Conservation (phyloP, 192 early-diverging fungal species). For the Coemansia sp. region DNA sequence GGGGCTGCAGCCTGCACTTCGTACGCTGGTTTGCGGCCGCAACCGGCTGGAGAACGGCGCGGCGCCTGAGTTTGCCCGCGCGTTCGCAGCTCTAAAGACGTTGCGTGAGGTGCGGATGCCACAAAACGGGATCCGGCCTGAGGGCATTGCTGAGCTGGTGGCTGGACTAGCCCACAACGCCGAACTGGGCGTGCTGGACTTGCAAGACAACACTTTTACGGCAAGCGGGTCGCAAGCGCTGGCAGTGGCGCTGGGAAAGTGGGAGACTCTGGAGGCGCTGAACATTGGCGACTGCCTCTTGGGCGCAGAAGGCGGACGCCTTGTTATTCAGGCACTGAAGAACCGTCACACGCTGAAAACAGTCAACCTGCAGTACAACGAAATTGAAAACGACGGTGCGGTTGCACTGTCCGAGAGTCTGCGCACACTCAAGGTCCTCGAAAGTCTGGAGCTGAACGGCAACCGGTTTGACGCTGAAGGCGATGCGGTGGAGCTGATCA, state of each 20-base stretch:
- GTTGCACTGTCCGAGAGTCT: conserved; percentile 66
- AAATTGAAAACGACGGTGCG: conserved; percentile 79
- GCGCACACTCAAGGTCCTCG: conserved; percentile 63
- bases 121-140: conserved; percentile 96
- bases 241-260: conserved; percentile 70
- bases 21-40: conserved; percentile 83
- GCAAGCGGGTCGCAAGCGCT: conserved; percentile 74
- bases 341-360: conserved; percentile 57
- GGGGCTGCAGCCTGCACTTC: conserved; percentile 65
- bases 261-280: conserved; percentile 75
- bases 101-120: conserved; percentile 86
- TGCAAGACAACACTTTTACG: conserved; percentile 98
- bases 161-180: conserved; percentile 66
- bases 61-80: conserved; percentile 70
- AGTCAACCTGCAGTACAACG: conserved; percentile 82
- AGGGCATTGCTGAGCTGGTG: conserved; percentile 80
- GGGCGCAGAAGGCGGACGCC: conserved; percentile 66
- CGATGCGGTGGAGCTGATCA: conserved; percentile 71
- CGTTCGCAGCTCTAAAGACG: conserved; percentile 73
- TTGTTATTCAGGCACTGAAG: conserved; percentile 67
- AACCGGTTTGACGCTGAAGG: conserved; percentile 87
- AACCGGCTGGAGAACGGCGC: conserved; percentile 92
- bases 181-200: conserved; percentile 72
- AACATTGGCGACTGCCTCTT: conserved; percentile 93
- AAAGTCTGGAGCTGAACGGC: conserved; percentile 82